Base-by-base conservation (phyloP, 225 moss, liverwort and hornwort genomes). In the Pleurozium schreberi region DNA sequence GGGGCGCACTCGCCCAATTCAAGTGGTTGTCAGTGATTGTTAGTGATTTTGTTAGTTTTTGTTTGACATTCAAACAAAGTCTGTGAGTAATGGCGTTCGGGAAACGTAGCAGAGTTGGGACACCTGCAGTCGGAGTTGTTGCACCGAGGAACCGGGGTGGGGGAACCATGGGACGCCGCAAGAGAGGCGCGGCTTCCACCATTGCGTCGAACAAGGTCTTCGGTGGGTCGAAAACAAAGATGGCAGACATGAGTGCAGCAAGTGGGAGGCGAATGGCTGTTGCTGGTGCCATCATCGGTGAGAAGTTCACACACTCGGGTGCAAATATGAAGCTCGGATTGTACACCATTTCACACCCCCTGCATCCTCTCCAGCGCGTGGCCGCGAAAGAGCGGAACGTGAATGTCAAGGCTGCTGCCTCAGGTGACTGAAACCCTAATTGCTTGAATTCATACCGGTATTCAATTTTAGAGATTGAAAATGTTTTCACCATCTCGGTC, bases 321-420 rank as follows among this genome's bases (percentile, higher is more conserved):
- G 96, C 94, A 11, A 84, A 92, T 64, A 57, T 92, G 92, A 93
- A 80, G 49, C 95, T 93, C 42, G 93, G 90, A 11, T 86, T 93
- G 1, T 94, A 87, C 60, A 92, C 90, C 49, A 69, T 94, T 60
- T 91, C 93, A 23, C 96, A 96, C 81, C 93, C 96, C 16, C 33
- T 94, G 5, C 95, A 96, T 80, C 97, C 94, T 11, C 77, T 96
- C 49, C 94, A 74, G 71, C 88, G 95, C 59, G 93, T 82, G 23
- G 93, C 93, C 45, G 94, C 97, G 30, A 93, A 88, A 61, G 94
- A 96, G 53, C 81, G 84, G 49, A 89, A 89, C 57, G 38, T 89
- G 61, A 93, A 93, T 42, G 91, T 90, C 84, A 95, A 94, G 73
- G 77, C 76, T 7, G 88, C 90, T 60, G 95, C 95, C 38, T 80